Percentiles rank a stretch among this genome's conserved stretches.
Evolutionary conservation across 148 eudicot genomes (phyloP).

Genomic region (Arbutus unedo): DNA sequence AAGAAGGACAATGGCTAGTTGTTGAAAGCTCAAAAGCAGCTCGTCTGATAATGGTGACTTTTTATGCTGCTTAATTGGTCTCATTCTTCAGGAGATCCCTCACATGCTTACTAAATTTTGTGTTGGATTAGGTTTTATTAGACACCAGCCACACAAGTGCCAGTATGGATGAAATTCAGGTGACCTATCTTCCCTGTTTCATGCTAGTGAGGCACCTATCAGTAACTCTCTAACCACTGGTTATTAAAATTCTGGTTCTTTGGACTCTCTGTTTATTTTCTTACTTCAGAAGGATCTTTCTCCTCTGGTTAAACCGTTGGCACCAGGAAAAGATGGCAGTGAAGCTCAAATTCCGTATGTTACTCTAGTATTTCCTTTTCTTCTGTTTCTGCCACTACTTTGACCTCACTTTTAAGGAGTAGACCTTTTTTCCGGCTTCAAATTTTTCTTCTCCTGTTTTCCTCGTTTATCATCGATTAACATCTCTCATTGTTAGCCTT

Average conservation of each 20-base stretch:
- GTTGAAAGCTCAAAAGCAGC: slow-evolving; percentile 92
- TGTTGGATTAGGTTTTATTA: slow-evolving; percentile 56
- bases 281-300: slow-evolving; percentile 82
- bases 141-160: slow-evolving; percentile 64
- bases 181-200: slow-evolving; percentile 19
- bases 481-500: background rate
- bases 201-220: background rate
- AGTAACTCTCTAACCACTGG: background rate
- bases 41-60: slow-evolving; percentile 70
- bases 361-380: background rate
- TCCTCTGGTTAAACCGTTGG: slow-evolving; percentile 78
- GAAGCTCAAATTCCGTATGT: slow-evolving; percentile 88
- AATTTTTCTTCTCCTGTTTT: background rate
- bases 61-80: slow-evolving; percentile 4
- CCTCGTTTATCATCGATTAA: background rate
- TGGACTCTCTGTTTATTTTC: background rate
- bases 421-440: background rate
- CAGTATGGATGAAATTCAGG: slow-evolving; percentile 84
- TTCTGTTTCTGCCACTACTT: background rate
- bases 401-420: background rate
- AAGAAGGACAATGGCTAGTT: slow-evolving; percentile 95
- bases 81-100: background rate
- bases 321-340: slow-evolving; percentile 46
- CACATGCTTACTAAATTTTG: slow-evolving; percentile 6
- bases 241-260: slow-evolving; percentile 2